Evolutionary conservation across 306 rosid species (phyloP).

Genomic region (Medicago lupulina): DNA sequence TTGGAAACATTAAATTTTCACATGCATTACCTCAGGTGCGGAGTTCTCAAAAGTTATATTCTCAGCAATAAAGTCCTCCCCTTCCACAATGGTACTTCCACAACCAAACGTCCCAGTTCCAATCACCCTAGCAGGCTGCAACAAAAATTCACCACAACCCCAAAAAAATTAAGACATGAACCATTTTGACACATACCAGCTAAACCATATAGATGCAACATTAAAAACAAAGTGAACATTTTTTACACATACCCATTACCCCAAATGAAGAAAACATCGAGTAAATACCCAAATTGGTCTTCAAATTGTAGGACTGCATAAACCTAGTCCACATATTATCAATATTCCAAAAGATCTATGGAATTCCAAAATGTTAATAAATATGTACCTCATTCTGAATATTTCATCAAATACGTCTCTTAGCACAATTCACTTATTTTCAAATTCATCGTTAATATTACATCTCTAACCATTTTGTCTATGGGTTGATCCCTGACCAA

Average conservation of each 20-base stretch:
- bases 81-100: slow-evolving; percentile 90
- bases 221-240: not conserved
- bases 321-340: no score
- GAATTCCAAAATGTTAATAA: not conserved
- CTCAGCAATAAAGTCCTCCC: slow-evolving; percentile 97
- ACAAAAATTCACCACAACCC: slow-evolving; percentile 35
- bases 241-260: slow-evolving; percentile 19
- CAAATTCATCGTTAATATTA: no score
- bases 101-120: slow-evolving; percentile 99
- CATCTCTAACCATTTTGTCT: no score
- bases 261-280: slow-evolving; percentile 22
- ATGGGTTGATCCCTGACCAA: no score
- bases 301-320: not conserved
- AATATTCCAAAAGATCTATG: not conserved
- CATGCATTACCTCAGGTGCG: slow-evolving; percentile 70
- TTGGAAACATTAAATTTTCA: slow-evolving; percentile 9
- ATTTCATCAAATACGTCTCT: no score
- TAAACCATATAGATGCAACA: slow-evolving; percentile 37
- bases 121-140: slow-evolving; percentile 73
- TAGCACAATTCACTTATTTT: no score
- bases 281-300: not conserved
- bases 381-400: no score
- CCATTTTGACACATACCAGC: slow-evolving; percentile 3
- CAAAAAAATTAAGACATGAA: not conserved
- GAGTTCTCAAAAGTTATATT: slow-evolving; percentile 91